Percentiles rank a stretch among this genome's conserved stretches.
Conservation (phyloP, 371 early-diverging fungal genomes). For the Mucor mucedo region DNA sequence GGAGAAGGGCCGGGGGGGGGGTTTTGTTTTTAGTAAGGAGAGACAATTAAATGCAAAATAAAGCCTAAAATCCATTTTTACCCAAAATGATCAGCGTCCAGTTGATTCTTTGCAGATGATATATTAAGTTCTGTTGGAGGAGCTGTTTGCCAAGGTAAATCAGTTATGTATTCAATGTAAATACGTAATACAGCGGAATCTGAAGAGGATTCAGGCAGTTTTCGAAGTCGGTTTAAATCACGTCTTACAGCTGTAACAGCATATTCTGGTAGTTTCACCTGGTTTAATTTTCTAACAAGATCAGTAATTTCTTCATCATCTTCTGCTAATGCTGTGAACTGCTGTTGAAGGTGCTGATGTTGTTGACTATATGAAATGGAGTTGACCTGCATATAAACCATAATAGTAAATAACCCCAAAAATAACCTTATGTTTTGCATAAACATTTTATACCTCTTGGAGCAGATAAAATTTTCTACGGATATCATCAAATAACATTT, state of each 20-base stretch:
- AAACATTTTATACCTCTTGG: conserved; percentile 60
- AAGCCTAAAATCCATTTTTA: conserved; percentile 5
- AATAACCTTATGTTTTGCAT: neutral
- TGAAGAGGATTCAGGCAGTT: conserved; percentile 72
- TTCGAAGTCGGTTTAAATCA: conserved; percentile 75
- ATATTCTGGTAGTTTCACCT: conserved; percentile 66
- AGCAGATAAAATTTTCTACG: conserved; percentile 81
- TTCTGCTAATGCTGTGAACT: conserved; percentile 16
- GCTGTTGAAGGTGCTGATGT: neutral
- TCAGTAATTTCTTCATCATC: conserved; percentile 74
- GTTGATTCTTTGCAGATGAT: conserved; percentile 59
- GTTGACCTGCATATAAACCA: neutral
- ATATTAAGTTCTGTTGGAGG: conserved; percentile 56
- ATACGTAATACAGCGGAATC: conserved; percentile 81
- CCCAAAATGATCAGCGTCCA: conserved; percentile 86
- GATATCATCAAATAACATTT: conserved; percentile 57
- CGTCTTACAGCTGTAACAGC: conserved; percentile 65
- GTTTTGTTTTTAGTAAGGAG: neutral
- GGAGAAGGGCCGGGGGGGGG: neutral
- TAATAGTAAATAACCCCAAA: neutral
- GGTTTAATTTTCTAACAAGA: conserved; percentile 55
- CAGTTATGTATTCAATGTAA: conserved; percentile 78
- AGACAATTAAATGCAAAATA: neutral
- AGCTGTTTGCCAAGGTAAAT: conserved; percentile 74
- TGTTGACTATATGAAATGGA: neutral